A percentile compares a stretch with the other conserved stretches of the same genome.
These are phyloP conservation scores for Miscanthus lutarioriparius DNA, from an alignment of 176 grass and related monocot species.

Conservation along the genomic window DNA sequence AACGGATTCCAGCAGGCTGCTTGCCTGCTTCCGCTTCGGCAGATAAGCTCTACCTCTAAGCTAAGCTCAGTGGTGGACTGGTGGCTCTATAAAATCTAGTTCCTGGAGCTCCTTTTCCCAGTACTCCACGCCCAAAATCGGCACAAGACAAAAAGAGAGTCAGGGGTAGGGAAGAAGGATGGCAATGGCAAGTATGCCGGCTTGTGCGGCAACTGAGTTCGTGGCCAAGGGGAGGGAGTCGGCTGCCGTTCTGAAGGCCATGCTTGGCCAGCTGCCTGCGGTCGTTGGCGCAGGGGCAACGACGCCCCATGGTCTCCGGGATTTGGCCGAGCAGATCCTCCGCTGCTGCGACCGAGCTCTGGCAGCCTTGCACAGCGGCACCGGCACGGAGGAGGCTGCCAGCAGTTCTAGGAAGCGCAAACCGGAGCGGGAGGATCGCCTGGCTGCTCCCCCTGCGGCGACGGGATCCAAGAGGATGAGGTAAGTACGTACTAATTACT, in stretches of 20 bases:
- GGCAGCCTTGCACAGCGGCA: neutral
- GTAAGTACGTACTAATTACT: neutral
- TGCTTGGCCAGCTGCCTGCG: neutral
- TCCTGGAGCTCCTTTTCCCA: neutral
- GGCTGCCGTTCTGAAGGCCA: neutral
- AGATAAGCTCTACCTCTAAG: too few relatives aligned
- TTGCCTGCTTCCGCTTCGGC: too few relatives aligned
- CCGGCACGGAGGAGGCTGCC: neutral
- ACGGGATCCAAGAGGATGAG: neutral
- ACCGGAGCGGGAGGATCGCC: neutral
- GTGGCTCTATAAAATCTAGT: constrained; percentile 2
- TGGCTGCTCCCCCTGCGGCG: too few relatives aligned
- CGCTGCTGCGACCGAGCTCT: constrained; percentile 8
- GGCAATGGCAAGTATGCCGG: neutral
- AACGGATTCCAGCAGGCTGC: too few relatives aligned
- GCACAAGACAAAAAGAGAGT: neutral
- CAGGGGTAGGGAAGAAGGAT: neutral
- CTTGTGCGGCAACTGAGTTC: neutral
- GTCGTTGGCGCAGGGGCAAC: neutral
- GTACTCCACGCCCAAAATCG: neutral
- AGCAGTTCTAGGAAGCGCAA: neutral
- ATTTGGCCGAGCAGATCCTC: constrained; percentile 11
- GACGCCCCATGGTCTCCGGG: neutral
- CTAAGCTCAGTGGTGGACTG: neutral
- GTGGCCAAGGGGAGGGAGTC: constrained; percentile 16